These are phyloP conservation scores for Wolfiporia cocos DNA, from an alignment of 1,284 basidiomycete species.

Conservation along the genomic window DNA sequence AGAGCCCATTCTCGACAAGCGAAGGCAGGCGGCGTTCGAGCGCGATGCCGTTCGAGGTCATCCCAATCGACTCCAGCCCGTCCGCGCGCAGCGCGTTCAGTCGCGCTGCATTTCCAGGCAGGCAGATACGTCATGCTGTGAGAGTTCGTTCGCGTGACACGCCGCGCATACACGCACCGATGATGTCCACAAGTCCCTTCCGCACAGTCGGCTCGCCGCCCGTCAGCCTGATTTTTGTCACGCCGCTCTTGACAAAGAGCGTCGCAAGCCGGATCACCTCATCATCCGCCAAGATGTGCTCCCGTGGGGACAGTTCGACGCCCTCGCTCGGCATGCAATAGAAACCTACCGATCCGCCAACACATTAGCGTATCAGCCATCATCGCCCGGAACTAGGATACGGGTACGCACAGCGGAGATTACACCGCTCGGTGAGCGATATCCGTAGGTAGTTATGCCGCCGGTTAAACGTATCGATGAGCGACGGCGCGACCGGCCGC, in stretches of 20 bases:
- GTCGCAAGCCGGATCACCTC: conserved; percentile 72
- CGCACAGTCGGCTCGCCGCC: conserved; percentile 87
- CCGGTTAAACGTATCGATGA: conserved; percentile 66
- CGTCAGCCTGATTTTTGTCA: conserved; percentile 83
- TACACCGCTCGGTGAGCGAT: conserved; percentile 83
- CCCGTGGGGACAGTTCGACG: conserved; percentile 65
- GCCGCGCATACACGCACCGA: conserved; percentile 39
- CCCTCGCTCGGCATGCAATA: conserved; percentile 91
- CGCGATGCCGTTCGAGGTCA: conserved; percentile 82
- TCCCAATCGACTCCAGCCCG: conserved; percentile 74
- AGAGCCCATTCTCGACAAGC: conserved; percentile 68
- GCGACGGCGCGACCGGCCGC: conserved; percentile 37
- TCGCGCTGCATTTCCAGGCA: conserved; percentile 38
- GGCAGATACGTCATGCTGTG: background rate
- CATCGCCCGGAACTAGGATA: background rate
- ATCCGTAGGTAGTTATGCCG: conserved; percentile 82
- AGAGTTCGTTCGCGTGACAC: conserved; percentile 3
- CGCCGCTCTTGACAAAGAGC: conserved; percentile 77
- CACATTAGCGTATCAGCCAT: conserved; percentile 8
- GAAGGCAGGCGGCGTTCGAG: conserved; percentile 67
- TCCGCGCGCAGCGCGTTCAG: conserved; percentile 48
- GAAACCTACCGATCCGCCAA: conserved; percentile 46
- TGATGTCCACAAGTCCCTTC: conserved; percentile 70
- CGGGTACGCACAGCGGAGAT: conserved; percentile 65
- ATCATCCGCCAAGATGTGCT: conserved; percentile 67